Base-by-base conservation (phyloP, 1,284 basidiomycete species). In the Boletellus dicymbophilus region DNA sequence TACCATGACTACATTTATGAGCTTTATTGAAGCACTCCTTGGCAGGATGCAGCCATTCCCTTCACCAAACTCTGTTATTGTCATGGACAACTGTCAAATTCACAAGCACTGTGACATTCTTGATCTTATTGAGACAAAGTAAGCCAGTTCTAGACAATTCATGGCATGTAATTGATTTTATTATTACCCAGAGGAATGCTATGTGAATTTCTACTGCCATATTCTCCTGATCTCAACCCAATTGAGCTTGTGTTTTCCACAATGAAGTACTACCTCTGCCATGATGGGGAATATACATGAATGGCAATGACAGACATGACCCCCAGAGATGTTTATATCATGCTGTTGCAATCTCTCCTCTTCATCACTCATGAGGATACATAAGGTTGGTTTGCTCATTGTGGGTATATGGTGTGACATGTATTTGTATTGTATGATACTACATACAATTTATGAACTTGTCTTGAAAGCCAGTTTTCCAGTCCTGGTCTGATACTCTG, bases 271-370 rank as follows among this genome's bases (percentile, higher is more conserved):
- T 37, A 48, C 15, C 44, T 54, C 7, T 18, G 20, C 16, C 6
- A 25, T 1, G 43, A 56, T 21, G 53, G 53, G 0, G 36, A 37
- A 6, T 48, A 50, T 26, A 20, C 16, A 3, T 4, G 20, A 2
- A 22, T 55, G 47, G 47, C 44, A 1, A 43, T 46, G 34, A 56
- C 27, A 20, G 26, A 55, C 4, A 10, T 55, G 10, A 18, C 36
- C 11, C 21, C 47, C 4, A 2, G 42, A 7, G 28, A 49, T 0
- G 15, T 50, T 1, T 33, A 39, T 25, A 13, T 55, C 3, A 58
- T 44, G 4, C 44, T 62, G 1, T 48, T 58, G 22, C 39, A 51
- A 10, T 49, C 57, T 1, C n/a, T 63, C 4, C 48, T 53, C 42
- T 15, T 39, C 0, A 46, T 58, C 16, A 56, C 57, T 6, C 23